Evolutionary conservation across 495 filamentous ascomycete species (phyloP).

Genomic region (Trypethelium eluteriae): DNA sequence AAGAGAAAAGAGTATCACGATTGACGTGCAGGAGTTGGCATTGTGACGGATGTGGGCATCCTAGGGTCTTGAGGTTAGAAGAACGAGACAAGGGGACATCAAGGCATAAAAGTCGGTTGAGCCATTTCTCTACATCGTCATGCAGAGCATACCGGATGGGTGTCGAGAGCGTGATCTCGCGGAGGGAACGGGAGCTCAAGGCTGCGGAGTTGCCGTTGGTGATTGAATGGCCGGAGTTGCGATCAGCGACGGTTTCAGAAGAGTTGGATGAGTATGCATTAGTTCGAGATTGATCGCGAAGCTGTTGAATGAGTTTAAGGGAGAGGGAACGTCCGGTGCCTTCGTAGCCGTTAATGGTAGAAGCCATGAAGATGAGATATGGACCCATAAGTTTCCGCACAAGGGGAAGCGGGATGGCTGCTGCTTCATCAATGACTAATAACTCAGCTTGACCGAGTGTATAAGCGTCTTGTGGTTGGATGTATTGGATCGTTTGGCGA

Average conservation of each 20-base stretch:
- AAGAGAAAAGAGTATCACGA: conserved; percentile 94
- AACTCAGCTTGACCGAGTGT: conserved; percentile 92
- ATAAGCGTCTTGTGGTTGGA: conserved; percentile 91
- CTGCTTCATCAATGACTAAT: conserved; percentile 95
- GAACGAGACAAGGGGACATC: conserved; percentile 81
- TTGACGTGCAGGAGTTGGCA: conserved; percentile 92
- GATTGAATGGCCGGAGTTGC: conserved; percentile 58
- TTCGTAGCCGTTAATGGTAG: conserved; percentile 98
- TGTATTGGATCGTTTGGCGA: conserved; percentile 97
- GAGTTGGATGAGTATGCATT: conserved; percentile 40
- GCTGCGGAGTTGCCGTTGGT: conserved; percentile 54
- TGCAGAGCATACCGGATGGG: conserved; percentile 91
- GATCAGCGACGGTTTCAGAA: conserved; percentile 60
- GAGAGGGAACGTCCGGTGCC: conserved; percentile 93
- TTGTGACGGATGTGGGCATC: conserved; percentile 80
- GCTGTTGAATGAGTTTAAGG: conserved; percentile 92
- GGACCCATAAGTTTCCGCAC: conserved; percentile 93
- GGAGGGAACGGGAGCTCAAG: conserved; percentile 66
- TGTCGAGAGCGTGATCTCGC: conserved; percentile 85
- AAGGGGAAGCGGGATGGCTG: conserved; percentile 87
- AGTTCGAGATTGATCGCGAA: conserved; percentile 81
- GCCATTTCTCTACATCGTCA: conserved; percentile 90
- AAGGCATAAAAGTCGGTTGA: conserved; percentile 88
- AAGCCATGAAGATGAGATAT: conserved; percentile 99
- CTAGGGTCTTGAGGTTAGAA: conserved; percentile 63